Base-by-base conservation (phyloP, 495 filamentous ascomycete species). In the Staphylotrichum tortipilum region DNA sequence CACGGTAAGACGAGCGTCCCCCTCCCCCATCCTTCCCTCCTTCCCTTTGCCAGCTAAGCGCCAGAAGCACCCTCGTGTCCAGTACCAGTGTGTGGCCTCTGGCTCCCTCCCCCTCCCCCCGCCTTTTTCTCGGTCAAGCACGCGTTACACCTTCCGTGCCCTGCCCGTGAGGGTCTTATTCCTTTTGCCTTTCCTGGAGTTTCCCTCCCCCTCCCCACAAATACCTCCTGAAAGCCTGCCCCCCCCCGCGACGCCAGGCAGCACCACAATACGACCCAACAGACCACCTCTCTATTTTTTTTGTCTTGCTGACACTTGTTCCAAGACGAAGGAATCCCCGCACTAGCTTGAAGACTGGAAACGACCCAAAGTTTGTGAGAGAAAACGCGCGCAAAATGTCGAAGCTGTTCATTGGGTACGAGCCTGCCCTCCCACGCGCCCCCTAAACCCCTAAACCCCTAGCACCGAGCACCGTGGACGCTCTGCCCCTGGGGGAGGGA, bases 351-450 rank as follows among this genome's bases (percentile, higher is more conserved):
- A n/a, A n/a, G 22, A 40, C 31, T 22, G 47, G 15, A 36, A 33
- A 8, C 17, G 6, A 23, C 28, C 4, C 15, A 24, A 12, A 23
- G 15, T 23, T 29, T 14, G 7, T n/a, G n/a, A n/a, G 39, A 17
- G n/a, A 44, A 47, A 51, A 34, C 52, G 17, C 49, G 21, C 24
- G 56, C 64, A 77, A 56, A 47, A 94, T 94, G 89, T 78, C 88
- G 24, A 95, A 95, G 67, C 75, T 95, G 49, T 95, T 94, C 66
- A 84, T 95, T 61, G 89, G 89, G 89, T 94, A 77, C 70, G 82
- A 47, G 35, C 15, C 36, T n/a, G n/a, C n/a, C n/a, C n/a, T n/a
- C n/a, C n/a, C n/a, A n/a, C n/a, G n/a, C n/a, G n/a, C n/a, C n/a
- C n/a, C n/a, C n/a, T n/a, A n/a, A n/a, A n/a, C n/a, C n/a, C n/a